Conservation (phyloP, 2,329 filamentous ascomycete genomes). For the Sporothrix inflata region DNA sequence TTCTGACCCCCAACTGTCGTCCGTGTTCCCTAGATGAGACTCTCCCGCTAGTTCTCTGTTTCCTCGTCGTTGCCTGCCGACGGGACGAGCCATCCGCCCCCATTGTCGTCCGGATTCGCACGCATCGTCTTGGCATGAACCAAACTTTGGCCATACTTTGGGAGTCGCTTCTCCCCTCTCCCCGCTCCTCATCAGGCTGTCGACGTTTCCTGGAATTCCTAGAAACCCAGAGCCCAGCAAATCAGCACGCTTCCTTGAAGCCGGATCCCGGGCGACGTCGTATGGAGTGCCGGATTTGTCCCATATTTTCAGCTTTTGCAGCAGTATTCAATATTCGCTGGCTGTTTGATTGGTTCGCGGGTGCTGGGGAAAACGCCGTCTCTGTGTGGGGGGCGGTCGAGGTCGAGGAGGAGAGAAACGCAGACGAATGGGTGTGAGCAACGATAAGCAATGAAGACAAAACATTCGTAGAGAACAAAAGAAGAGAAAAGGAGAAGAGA, state of each 20-base stretch:
- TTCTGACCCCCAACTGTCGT: neutral
- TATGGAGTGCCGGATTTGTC: neutral
- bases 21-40: neutral
- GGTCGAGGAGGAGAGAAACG: neutral
- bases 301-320: neutral
- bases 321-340: neutral
- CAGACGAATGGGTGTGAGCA: neutral
- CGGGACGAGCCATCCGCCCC: neutral
- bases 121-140: neutral
- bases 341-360: neutral
- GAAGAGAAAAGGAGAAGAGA: neutral
- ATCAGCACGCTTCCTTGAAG: neutral
- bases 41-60: neutral
- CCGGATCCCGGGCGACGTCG: neutral
- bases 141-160: neutral
- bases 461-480: too few relatives aligned
- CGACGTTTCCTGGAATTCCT: neutral
- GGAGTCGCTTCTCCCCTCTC: neutral
- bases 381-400: neutral
- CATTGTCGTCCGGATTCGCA: neutral
- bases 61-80: neutral
- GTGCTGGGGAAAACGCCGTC: neutral
- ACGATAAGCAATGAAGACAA: neutral
- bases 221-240: neutral
- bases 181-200: neutral